phyloP scores from a whole-genome alignment of 2,329 filamentous ascomycete species.

The Trichothecium roseum region DNA sequence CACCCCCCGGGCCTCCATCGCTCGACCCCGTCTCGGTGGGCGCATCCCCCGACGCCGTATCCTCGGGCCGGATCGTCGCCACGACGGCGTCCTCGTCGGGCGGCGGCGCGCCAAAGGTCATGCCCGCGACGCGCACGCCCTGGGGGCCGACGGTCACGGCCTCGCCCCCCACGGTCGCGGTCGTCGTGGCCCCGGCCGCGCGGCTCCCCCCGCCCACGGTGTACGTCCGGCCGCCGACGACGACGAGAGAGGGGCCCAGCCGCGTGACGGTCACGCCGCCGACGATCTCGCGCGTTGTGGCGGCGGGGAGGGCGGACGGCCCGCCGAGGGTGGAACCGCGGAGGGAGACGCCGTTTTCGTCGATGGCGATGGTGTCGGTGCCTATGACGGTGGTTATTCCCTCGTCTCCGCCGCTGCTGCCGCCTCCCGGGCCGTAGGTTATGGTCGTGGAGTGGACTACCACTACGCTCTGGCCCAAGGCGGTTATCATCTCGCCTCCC shows the following conservation, averaged over 20 bases:
- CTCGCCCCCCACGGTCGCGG: slow-evolving; percentile 36
- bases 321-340: slow-evolving; percentile 34
- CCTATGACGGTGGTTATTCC: slow-evolving; percentile 29
- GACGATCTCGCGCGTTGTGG: slow-evolving; percentile 34
- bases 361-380: slow-evolving; percentile 41
- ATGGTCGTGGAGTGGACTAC: slow-evolving; percentile 32
- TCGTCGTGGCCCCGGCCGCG: too few relatives aligned
- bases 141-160: slow-evolving; percentile 39
- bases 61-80: slow-evolving; percentile 26
- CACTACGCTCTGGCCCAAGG: slow-evolving; percentile 27
- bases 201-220: slow-evolving; percentile 35
- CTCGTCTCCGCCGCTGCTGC: too few relatives aligned
- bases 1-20: slow-evolving; percentile 2
- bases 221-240: slow-evolving; percentile 40
- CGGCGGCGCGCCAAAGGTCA: slow-evolving; percentile 2
- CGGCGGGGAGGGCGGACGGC: slow-evolving; percentile 17
- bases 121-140: slow-evolving; percentile 27
- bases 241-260: slow-evolving; percentile 34
- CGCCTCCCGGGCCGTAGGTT: slow-evolving; percentile 31
- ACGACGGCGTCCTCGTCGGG: slow-evolving; percentile 17
- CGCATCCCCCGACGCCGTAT: slow-evolving; percentile 10
- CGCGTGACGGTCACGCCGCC: slow-evolving; percentile 43
- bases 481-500: slow-evolving; percentile 37
- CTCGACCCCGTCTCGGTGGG: slow-evolving; percentile 19
- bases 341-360: slow-evolving; percentile 30